These are phyloP conservation scores for Capronia coronata DNA, from an alignment of 2,329 filamentous ascomycete genomes.

Conservation along the genomic window DNA sequence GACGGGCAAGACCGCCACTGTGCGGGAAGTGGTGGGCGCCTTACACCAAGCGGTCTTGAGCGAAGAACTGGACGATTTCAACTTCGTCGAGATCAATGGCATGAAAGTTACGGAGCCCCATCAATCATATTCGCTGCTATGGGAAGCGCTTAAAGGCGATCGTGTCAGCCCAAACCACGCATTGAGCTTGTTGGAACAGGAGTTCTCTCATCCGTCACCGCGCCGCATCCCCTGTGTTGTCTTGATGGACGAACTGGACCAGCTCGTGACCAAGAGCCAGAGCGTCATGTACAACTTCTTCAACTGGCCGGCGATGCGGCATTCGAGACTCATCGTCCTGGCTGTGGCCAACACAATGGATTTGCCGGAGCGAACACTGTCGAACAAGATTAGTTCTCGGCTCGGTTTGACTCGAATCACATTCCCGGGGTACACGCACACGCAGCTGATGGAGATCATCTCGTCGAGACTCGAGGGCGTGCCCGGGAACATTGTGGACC, in stretches of 20 bases:
- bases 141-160: conserved; percentile 92
- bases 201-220: conserved; percentile 87
- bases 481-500: conserved; percentile 79
- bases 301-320: conserved; percentile 90
- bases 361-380: conserved; percentile 86
- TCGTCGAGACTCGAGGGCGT: conserved; percentile 87
- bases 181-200: conserved; percentile 79
- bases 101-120: conserved; percentile 99
- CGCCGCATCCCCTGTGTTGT: conserved; percentile 89
- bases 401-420: conserved; percentile 87
- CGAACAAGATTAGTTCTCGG: conserved; percentile 96
- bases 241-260: conserved; percentile 96
- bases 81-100: conserved; percentile 98
- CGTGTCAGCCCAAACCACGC: conserved; percentile 88
- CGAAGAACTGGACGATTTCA: conserved; percentile 95
- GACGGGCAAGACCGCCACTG: conserved; percentile 94
- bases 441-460: conserved; percentile 95
- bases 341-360: conserved; percentile 99
- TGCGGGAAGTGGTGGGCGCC: conserved; percentile 85
- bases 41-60: conserved; percentile 79
- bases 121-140: conserved; percentile 88
- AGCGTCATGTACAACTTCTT: conserved; percentile 99
- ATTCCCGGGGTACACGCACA: conserved; percentile 94
- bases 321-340: conserved; percentile 88
- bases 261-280: conserved; percentile 95